Evolutionary conservation across 2,329 filamentous ascomycete genomes (phyloP).

Genomic region (Arthroderma uncinatum): DNA sequence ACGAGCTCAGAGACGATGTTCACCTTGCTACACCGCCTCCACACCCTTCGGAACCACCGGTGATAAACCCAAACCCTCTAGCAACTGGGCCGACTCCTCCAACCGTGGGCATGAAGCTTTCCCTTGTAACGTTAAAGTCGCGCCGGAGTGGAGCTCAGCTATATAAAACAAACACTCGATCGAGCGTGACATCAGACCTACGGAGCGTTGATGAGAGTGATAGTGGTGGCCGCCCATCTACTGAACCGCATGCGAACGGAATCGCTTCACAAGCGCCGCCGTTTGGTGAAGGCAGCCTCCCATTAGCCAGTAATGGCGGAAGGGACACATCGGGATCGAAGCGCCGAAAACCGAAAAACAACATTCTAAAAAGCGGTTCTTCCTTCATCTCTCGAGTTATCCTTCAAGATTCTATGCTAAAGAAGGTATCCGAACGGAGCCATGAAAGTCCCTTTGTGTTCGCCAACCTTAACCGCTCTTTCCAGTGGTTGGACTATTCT

Average conservation of each 20-base stretch:
- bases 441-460: conserved; percentile 77
- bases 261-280: conserved; percentile 44
- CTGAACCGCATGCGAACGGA: conserved; percentile 37
- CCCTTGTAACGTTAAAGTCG: conserved; percentile 61
- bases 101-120: conserved; percentile 72
- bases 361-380: conserved; percentile 96
- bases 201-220: conserved; percentile 50
- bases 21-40: conserved; percentile 88
- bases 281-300: conserved; percentile 77
- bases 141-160: conserved; percentile 36
- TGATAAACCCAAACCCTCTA: conserved; percentile 80
- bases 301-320: conserved; percentile 54
- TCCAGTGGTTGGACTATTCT: conserved; percentile 89
- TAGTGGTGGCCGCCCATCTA: conserved; percentile 49
- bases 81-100: conserved; percentile 76
- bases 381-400: conserved; percentile 97
- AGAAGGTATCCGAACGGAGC: conserved; percentile 67
- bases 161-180: conserved; percentile 45
- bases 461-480: conserved; percentile 87
- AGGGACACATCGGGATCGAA: conserved; percentile 58
- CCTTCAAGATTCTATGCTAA: conserved; percentile 67
- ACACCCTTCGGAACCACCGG: conserved; percentile 83
- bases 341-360: conserved; percentile 89
- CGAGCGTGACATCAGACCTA: conserved; percentile 28
- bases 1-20: conserved; percentile 79